Evolutionary conservation across 495 filamentous ascomycete species (phyloP), one percentile per base, ranked within the genome.

Genomic region (Cryomyces minteri): DNA sequence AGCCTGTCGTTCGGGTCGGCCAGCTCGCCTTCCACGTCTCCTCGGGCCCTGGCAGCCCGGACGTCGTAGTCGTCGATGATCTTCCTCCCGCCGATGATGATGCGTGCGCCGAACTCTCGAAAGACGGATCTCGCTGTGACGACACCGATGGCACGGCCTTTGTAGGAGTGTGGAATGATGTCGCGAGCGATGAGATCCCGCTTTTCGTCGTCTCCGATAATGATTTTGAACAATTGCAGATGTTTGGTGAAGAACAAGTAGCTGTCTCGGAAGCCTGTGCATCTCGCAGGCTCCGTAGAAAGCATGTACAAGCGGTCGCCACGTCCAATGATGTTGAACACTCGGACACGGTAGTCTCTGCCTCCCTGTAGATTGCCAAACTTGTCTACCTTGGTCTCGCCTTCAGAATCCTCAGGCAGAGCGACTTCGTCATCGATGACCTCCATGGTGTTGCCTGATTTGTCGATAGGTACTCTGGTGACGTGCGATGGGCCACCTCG

Each of bases 191-290:
- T 98, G 59, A 95, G 72, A 56, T 94, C 88, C 43, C 77, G 81
- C 64, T 94, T 95, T 49, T 87, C 84, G 14, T 87, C 80, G 45
- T 94, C 87, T 47, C 85, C 84, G 51, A 94, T 79, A 51, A 94
- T 90, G 55, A 95, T 90, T 66, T 95, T 95, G 69, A 85, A 87
- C 14, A 95, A 79, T 55, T 86, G 76, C 57, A 80, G 82, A 66
- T 95, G 88, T 58, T 93, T 94, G 53, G 88, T 88, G 69, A 98
- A 98, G 70, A 98, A 98, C 11, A 98, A 71, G 58, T 98, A 98
- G 46, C 83, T 90, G 64, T 98, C 90, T 44, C 90, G 69, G 71
- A 98, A 98, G 5, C 90, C 90, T 41, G 93, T 88, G 54, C 90
- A 98, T 46, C 90, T 76, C 18, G 90, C 90, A 4, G 90, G 90